Conservation (phyloP, 441 rosid species). For the Euphorbia schlechtendalii region DNA sequence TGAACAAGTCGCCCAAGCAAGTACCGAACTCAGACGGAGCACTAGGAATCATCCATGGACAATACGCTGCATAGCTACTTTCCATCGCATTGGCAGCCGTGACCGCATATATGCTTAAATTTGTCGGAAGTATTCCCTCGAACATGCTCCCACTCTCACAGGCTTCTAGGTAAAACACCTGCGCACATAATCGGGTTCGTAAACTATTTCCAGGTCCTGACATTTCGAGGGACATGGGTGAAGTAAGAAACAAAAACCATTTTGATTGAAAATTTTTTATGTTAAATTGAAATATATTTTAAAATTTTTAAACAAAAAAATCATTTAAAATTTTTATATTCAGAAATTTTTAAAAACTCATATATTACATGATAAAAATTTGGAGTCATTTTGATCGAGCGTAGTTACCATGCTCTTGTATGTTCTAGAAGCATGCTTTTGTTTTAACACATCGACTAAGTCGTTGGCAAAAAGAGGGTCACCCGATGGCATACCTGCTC, state of each 20-base stretch:
- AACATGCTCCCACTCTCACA: conserved; percentile 96
- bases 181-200: not conserved
- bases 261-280: too few relatives aligned
- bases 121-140: conserved; percentile 80
- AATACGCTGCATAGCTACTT: conserved; percentile 89
- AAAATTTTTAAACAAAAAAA: too few relatives aligned
- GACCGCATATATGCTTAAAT: conserved; percentile 80
- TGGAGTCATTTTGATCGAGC: too few relatives aligned
- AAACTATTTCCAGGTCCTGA: too few relatives aligned
- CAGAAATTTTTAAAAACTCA: too few relatives aligned
- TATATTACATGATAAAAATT: too few relatives aligned
- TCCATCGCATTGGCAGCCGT: conserved; percentile 88
- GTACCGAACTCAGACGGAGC: conserved; percentile 80
- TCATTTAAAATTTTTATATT: too few relatives aligned
- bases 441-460: conserved; percentile 55
- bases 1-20: conserved; percentile 94
- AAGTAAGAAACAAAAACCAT: too few relatives aligned
- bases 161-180: conserved; percentile 96
- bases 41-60: conserved; percentile 76
- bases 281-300: too few relatives aligned
- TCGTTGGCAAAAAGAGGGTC: conserved; percentile 78
- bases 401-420: conserved; percentile 88
- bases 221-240: too few relatives aligned
- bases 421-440: conserved; percentile 69
- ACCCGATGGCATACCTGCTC: conserved; percentile 76